A percentile compares a stretch with the other conserved stretches of the same genome.
Evolutionary conservation across 1,284 basidiomycete species (phyloP).

Genomic region (Ganoderma resinaceum): DNA sequence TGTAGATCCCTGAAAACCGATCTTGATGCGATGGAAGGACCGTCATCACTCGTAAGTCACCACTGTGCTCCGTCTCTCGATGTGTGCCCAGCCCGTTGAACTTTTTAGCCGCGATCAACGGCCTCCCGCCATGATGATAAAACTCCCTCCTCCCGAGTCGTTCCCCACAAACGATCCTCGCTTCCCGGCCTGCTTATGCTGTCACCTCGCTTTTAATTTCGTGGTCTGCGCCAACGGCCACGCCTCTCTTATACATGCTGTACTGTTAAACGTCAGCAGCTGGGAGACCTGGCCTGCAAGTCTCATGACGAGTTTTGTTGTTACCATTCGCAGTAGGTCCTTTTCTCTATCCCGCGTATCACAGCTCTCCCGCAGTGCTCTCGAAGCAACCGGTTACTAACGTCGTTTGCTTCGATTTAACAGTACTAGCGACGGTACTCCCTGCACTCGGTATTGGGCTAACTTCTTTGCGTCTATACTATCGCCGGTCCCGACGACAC

Average conservation of each 20-base stretch:
- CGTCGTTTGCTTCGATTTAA: background rate
- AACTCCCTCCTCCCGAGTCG: background rate
- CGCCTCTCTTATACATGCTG: constrained; percentile 12
- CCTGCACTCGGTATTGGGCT: constrained; percentile 32
- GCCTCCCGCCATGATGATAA: constrained; percentile 13
- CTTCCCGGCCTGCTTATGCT: constrained; percentile 11
- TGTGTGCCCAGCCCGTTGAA: constrained; percentile 4
- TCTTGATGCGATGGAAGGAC: background rate
- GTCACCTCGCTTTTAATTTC: constrained; percentile 8
- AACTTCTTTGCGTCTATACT: constrained; percentile 36
- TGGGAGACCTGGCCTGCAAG: constrained; percentile 2
- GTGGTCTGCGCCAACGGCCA: background rate
- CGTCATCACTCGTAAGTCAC: background rate
- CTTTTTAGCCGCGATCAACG: constrained; percentile 13
- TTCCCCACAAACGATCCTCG: background rate
- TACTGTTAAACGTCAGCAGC: background rate
- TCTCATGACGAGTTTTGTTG: constrained; percentile 26
- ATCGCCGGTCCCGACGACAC: constrained; percentile 33
- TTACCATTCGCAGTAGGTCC: constrained; percentile 30
- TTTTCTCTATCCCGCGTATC: background rate
- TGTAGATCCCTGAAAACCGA: background rate
- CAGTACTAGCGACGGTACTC: constrained; percentile 37
- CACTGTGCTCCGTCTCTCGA: background rate
- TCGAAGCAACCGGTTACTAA: background rate
- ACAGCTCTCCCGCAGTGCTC: background rate